Conservation (phyloP, 139 green algal genomes). For the Coelastrella sp. region DNA sequence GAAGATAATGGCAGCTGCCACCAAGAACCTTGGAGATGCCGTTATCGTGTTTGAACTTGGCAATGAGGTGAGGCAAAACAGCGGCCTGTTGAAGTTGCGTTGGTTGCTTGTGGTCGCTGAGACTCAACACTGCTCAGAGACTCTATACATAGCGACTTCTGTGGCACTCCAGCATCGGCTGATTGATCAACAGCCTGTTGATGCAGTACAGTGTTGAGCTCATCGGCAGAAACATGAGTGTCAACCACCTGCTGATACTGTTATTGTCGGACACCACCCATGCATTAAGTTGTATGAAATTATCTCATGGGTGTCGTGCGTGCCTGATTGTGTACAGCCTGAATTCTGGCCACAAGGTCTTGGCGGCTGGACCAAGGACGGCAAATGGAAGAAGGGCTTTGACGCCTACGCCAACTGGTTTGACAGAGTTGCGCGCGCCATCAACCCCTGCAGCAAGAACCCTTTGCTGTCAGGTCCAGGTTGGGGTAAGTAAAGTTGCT, state of each 20-base stretch:
- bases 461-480: slow-evolving; percentile 16
- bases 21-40: not conserved
- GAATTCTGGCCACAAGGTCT: slow-evolving; percentile 50
- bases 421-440: not conserved
- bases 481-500: slow-evolving; percentile 33
- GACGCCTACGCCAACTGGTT: slow-evolving; percentile 6
- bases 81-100: too few relatives aligned
- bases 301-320: not conserved
- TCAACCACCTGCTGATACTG: too few relatives aligned
- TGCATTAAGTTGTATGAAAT: too few relatives aligned
- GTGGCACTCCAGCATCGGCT: too few relatives aligned
- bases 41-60: slow-evolving; percentile 48
- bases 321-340: slow-evolving; percentile 20
- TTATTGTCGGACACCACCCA: too few relatives aligned
- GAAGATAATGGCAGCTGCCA: slow-evolving; percentile 24
- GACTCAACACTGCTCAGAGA: too few relatives aligned
- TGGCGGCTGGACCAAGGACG: slow-evolving; percentile 24
- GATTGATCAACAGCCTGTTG: too few relatives aligned
- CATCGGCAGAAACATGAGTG: too few relatives aligned
- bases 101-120: too few relatives aligned
- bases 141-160: too few relatives aligned
- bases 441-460: slow-evolving; percentile 12
- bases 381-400: slow-evolving; percentile 31
- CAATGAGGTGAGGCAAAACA: slow-evolving; percentile 20
- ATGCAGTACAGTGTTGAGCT: too few relatives aligned